Evolutionary conservation across 768 basidiomycete genomes (phyloP), one percentile per base, ranked within the genome.

Genomic region (Russula virescens): DNA sequence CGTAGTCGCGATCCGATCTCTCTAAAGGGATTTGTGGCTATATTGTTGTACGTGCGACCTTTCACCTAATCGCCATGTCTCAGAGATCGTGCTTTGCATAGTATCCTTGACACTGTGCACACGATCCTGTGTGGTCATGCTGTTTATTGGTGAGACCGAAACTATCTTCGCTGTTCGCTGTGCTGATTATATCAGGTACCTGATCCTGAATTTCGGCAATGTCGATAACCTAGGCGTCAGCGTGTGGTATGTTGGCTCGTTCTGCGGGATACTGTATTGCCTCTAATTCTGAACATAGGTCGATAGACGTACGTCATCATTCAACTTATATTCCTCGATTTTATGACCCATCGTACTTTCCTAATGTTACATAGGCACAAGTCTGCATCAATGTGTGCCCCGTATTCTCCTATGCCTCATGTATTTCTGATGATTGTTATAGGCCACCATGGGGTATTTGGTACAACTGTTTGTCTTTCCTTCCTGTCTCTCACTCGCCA

Each of bases 41-140:
- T 43, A 14, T 11, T 61, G 34, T 2, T 55, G 61, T 61, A 26
- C 18, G 60, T 61, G 9, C 5, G 5, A 19, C 21, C 38, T 21
- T 5, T 23, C 26, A 18, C 38, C 10, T 34, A 6, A 13, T 25
- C 11, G n/a, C 18, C 10, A 11, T 23, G 18, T 34, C 25, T 42
- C 13, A 56, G 7, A 31, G 11, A 1, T 28, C 14, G 28, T 21
- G n/a, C 13, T 28, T 11, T 16, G 26, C 14, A 23, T 43, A 80
- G 79, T 68, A 1, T 76, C 18, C 65, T 81, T 60, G 81, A 83
- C 69, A 77, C 78, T 0, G 43, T 73, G 2, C 81, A 83, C 65
- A 67, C 81, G 14, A 68, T 74, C 18, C 68, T 82, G 3, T 79
- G 78, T 66, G 74, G 75, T 4, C 71, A 76, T 25, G 68, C 80